Base-by-base conservation (phyloP, 2,329 filamentous ascomycete species). In the Chaetothyriales sp. region DNA sequence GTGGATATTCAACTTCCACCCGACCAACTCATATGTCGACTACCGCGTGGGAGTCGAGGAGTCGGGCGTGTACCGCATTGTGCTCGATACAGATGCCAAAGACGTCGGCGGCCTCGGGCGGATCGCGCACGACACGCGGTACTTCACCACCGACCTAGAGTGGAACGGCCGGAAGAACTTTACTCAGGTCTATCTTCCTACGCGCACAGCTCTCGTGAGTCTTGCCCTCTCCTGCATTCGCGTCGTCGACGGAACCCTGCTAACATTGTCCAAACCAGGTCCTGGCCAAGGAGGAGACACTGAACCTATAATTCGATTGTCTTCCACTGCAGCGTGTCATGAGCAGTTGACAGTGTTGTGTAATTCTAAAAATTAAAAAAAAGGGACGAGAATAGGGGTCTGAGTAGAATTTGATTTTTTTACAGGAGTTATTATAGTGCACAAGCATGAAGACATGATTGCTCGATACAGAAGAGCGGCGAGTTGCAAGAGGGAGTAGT, bases 1-100 rank as follows among this genome's bases (percentile, higher is more conserved):
- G 9, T 98, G 89, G 74, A 77, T 95, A 60, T 96, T 98, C 76
- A 98, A 98, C 70, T 95, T 96, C 75, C 82, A 96, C 65, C 81
- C 86, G 0, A 79, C 78, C 25, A 71, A 83, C 59, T 95, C 87
- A 67, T 98, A 84, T 69, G 82, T 83, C 9, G 92, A 96, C 68
- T 98, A 95, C 66, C 80, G 90, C 39, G 83, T 98, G 46, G 92
- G 92, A 18, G 76, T 98, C 42, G 87, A 96, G 48, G 73, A 79
- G 18, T 70, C 83, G 2, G 92, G 92, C 42, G 94, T 86, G 1
- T 98, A 98, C 68, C 77, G 79, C 50, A 80, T 95, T 50, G 82
- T 95, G 3, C 73, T 98, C 44, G 87, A 90, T 66, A 83, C 83
- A 0, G 92, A 98, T 65, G 73, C 76, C 47, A 75, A 79, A 60